Percentiles rank a stretch among this genome's conserved stretches.
phyloP scores from a whole-genome alignment of 1,284 basidiomycete genomes.

The Ustilago bromivora region DNA sequence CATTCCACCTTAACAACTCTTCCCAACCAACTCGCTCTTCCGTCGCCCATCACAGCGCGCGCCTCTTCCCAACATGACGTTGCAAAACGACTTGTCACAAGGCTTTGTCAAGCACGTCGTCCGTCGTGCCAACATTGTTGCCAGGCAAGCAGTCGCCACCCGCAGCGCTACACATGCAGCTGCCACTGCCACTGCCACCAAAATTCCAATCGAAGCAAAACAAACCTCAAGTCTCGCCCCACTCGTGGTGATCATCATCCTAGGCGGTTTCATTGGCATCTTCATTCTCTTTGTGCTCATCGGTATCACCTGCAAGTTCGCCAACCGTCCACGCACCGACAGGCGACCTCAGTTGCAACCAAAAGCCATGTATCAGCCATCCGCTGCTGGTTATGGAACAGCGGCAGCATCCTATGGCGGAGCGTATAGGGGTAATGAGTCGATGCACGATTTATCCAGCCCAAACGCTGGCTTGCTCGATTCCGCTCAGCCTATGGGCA shows the following conservation, averaged over 20 bases:
- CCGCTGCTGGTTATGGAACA: slow-evolving; percentile 50
- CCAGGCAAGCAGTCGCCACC: slow-evolving; percentile 15
- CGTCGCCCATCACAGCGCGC: background rate
- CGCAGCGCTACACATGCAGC: slow-evolving; percentile 11
- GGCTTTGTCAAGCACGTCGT: slow-evolving; percentile 52
- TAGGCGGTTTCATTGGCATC: slow-evolving; percentile 41
- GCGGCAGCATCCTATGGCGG: slow-evolving; percentile 13
- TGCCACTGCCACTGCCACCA: slow-evolving; percentile 1
- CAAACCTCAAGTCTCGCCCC: slow-evolving; percentile 42
- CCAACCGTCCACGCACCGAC: slow-evolving; percentile 39
- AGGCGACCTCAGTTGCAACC: slow-evolving; percentile 15
- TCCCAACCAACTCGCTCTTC: background rate
- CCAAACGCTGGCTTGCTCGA: slow-evolving; percentile 42
- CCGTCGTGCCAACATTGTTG: slow-evolving; percentile 31
- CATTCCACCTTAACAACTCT: background rate
- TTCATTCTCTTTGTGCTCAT: slow-evolving; percentile 49
- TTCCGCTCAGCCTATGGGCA: slow-evolving; percentile 50
- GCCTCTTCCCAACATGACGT: slow-evolving; percentile 21
- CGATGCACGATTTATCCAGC: slow-evolving; percentile 40
- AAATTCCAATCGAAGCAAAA: slow-evolving; percentile 11
- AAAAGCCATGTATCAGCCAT: slow-evolving; percentile 50
- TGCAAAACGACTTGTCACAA: slow-evolving; percentile 27
- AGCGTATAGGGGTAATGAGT: slow-evolving; percentile 22
- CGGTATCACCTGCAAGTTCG: slow-evolving; percentile 44
- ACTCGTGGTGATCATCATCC: slow-evolving; percentile 33